Percentiles rank a stretch among this genome's conserved stretches.
Evolutionary conservation across 2,329 filamentous ascomycete species (phyloP).

Genomic region (Colletotrichum orbiculare): DNA sequence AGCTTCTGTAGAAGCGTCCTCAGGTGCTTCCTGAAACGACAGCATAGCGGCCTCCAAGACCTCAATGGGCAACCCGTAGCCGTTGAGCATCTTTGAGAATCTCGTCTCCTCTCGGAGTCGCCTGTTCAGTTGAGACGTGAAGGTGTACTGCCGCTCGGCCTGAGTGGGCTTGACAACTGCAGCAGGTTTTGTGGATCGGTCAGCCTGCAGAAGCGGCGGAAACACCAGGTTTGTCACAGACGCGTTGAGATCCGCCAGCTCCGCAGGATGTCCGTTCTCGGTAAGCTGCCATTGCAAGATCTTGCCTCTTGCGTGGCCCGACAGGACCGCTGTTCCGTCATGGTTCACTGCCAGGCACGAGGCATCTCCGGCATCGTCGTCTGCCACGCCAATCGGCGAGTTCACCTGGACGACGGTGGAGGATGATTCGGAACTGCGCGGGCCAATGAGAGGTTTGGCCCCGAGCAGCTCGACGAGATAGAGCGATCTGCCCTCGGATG

Average conservation of each 20-base stretch:
- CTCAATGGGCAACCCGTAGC: constrained; percentile 59
- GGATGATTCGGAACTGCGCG: constrained; percentile 61
- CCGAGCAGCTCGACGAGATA: constrained; percentile 81
- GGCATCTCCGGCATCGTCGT: constrained; percentile 72
- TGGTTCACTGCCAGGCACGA: constrained; percentile 80
- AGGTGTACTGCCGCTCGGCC: constrained; percentile 71
- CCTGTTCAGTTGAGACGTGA: constrained; percentile 71
- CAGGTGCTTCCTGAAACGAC: constrained; percentile 50
- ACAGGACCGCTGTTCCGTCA: constrained; percentile 82
- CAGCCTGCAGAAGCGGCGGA: constrained; percentile 68
- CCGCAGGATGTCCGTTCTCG: constrained; percentile 73
- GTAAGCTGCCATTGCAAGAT: constrained; percentile 84
- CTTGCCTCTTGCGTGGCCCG: constrained; percentile 84
- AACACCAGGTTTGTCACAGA: constrained; percentile 86
- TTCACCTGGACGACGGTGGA: constrained; percentile 68
- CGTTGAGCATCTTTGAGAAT: constrained; percentile 57
- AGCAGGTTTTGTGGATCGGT: constrained; percentile 60
- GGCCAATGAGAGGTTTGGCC: constrained; percentile 65
- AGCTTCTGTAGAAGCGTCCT: constrained; percentile 44
- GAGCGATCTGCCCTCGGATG: constrained; percentile 82
- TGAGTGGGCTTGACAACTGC: constrained; percentile 85
- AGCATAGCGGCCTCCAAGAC: constrained; percentile 62
- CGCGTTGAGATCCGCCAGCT: constrained; percentile 78
- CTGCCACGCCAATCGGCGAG: constrained; percentile 65
- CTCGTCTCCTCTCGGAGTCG: constrained; percentile 52